Evolutionary conservation across 2,329 filamentous ascomycete genomes (phyloP).

Genomic region (Sclerotinia nivalis): DNA sequence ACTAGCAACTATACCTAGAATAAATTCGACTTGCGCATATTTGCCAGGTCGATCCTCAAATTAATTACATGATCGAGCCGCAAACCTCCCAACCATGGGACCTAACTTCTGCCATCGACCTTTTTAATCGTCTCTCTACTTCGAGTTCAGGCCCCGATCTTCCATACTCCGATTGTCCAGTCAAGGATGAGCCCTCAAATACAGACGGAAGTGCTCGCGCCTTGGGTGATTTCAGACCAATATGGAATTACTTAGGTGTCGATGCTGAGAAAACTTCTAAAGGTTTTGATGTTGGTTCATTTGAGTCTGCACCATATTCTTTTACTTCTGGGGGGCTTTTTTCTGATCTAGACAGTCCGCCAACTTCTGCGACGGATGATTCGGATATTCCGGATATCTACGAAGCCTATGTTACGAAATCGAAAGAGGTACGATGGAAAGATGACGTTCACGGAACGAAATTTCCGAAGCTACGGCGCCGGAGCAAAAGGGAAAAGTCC

Average conservation of each 20-base stretch:
- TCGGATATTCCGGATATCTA: not conserved
- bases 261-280: not conserved
- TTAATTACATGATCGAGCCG: constrained; percentile 16
- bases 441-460: constrained; percentile 11
- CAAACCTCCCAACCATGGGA: constrained; percentile 20
- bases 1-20: not conserved
- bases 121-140: constrained; percentile 17
- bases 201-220: not conserved
- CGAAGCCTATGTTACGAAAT: constrained; percentile 11
- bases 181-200: not conserved
- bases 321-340: constrained; percentile 1
- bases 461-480: not conserved
- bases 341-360: not conserved
- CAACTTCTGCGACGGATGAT: constrained; percentile 6
- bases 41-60: not conserved
- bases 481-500: not conserved
- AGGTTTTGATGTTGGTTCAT: not conserved
- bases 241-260: constrained; percentile 9
- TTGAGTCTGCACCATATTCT: constrained; percentile 14
- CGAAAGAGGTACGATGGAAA: constrained; percentile 25
- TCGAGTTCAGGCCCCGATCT: not conserved
- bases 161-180: not conserved
- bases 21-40: constrained; percentile 1
- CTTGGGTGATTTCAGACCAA: constrained; percentile 18
- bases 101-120: constrained; percentile 23